These are phyloP conservation scores for Rosellinia necatrix DNA, from an alignment of 2,329 filamentous ascomycete genomes.

Conservation along the genomic window DNA sequence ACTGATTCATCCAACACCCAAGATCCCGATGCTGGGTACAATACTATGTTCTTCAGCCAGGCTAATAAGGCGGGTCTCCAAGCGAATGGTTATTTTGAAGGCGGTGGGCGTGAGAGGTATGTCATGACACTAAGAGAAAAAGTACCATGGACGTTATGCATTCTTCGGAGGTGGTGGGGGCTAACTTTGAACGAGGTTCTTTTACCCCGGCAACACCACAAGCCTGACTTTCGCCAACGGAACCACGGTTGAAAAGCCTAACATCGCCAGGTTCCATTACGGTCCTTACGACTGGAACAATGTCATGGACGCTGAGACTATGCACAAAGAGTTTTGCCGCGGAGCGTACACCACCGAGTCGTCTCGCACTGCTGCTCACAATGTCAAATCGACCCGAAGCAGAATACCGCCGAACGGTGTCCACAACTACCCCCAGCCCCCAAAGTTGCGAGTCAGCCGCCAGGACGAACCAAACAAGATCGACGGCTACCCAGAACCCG, in stretches of 20 bases:
- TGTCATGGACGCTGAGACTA: constrained; percentile 21
- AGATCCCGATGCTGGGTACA: constrained; percentile 26
- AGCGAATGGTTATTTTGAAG: constrained; percentile 22
- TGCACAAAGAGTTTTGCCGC: constrained; percentile 25
- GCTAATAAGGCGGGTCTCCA: constrained; percentile 19
- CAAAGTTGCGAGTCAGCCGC: neutral
- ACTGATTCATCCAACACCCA: constrained; percentile 18
- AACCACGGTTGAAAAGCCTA: constrained; percentile 18
- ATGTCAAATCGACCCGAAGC: constrained; percentile 3
- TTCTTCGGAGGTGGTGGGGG: neutral
- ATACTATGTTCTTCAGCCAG: constrained; percentile 25
- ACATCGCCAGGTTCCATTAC: constrained; percentile 21
- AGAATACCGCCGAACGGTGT: constrained; percentile 3
- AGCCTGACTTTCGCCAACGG: constrained; percentile 25
- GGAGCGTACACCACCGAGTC: constrained; percentile 13
- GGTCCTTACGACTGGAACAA: constrained; percentile 21
- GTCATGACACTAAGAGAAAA: neutral
- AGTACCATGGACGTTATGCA: too few relatives aligned
- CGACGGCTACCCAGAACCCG: constrained; percentile 25
- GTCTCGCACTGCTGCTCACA: neutral
- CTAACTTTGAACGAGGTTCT: constrained; percentile 15
- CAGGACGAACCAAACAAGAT: constrained; percentile 13
- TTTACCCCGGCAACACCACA: constrained; percentile 23
- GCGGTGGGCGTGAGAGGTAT: constrained; percentile 24
- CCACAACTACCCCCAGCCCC: constrained; percentile 8